phyloP scores from a whole-genome alignment of 805 yeast species.

The Candida lessepsii region DNA sequence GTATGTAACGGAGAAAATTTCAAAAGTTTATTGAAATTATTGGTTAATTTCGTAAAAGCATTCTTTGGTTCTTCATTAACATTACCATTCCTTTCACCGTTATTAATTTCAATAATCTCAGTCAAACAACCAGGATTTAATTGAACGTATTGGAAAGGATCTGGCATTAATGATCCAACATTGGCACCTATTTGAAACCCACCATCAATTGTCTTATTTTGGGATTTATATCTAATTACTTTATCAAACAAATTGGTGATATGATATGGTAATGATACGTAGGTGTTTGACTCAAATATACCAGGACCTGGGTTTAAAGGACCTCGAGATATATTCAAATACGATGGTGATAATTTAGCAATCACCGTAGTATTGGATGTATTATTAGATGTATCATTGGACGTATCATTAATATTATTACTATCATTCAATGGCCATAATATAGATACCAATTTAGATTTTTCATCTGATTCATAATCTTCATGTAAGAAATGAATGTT shows the following conservation, averaged over 20 bases:
- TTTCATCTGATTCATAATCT: neutral
- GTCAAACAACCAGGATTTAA: constrained; percentile 55
- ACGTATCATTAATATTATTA: constrained; percentile 1
- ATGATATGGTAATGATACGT: constrained; percentile 52
- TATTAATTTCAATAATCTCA: constrained; percentile 17
- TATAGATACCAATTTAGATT: constrained; percentile 2
- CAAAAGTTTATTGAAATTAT: constrained; percentile 30
- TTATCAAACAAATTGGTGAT: constrained; percentile 41
- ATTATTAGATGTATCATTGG: too few relatives aligned
- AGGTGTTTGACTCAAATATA: constrained; percentile 46
- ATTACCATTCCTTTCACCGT: constrained; percentile 10
- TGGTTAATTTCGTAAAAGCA: constrained; percentile 34
- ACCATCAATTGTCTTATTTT: constrained; percentile 40
- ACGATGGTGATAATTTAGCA: constrained; percentile 23
- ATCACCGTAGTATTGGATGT: constrained; percentile 3
- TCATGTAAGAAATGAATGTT: constrained; percentile 32
- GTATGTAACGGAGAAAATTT: constrained; percentile 6
- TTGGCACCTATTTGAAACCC: constrained; percentile 52
- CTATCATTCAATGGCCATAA: constrained; percentile 9
- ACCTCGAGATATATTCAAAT: constrained; percentile 40
- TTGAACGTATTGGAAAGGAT: constrained; percentile 51
- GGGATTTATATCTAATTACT: constrained; percentile 29
- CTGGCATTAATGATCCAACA: constrained; percentile 52
- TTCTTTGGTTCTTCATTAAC: constrained; percentile 17
- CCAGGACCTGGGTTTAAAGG: constrained; percentile 27